Evolutionary conservation across 768 basidiomycete genomes (phyloP).

Genomic region (Mycena capillaripes): DNA sequence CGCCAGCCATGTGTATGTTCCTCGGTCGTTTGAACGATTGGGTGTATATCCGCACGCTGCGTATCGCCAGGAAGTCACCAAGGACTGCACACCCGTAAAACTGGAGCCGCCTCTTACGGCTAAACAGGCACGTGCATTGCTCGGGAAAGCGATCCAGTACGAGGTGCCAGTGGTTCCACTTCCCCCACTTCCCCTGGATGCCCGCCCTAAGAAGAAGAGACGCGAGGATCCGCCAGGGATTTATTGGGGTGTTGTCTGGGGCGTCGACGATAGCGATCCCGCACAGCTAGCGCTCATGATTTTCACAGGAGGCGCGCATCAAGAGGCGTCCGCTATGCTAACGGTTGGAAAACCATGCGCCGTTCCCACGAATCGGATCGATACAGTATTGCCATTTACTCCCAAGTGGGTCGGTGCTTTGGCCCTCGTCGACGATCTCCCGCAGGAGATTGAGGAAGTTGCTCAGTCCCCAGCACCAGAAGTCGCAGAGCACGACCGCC

Average conservation of each 20-base stretch:
- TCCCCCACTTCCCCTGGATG: slow-evolving; percentile 14
- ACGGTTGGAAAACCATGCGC: slow-evolving; percentile 18
- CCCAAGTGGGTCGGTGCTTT: slow-evolving; percentile 26
- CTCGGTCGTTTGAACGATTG: slow-evolving; percentile 18
- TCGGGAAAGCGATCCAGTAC: slow-evolving; percentile 25
- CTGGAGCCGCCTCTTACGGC: slow-evolving; percentile 15
- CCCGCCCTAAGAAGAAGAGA: slow-evolving; percentile 21
- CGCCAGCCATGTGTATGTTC: slow-evolving; percentile 28
- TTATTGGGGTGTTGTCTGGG: slow-evolving; percentile 30
- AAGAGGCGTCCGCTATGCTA: slow-evolving; percentile 16
- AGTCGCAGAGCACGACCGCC: not conserved
- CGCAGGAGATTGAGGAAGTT: not conserved
- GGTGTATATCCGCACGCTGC: slow-evolving; percentile 16
- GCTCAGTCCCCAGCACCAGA: not conserved
- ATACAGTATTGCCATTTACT: slow-evolving; percentile 10
- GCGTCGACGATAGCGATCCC: not conserved
- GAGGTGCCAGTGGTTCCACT: slow-evolving; percentile 24
- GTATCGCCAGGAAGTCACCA: slow-evolving; percentile 14
- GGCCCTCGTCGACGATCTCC: slow-evolving; percentile 2
- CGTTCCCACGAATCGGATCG: slow-evolving; percentile 7
- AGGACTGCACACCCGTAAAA: slow-evolving; percentile 19
- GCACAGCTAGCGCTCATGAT: slow-evolving; percentile 2
- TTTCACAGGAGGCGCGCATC: slow-evolving; percentile 19
- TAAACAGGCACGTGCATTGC: slow-evolving; percentile 14
- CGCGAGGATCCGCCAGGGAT: slow-evolving; percentile 15